Percentiles rank a stretch among this genome's conserved stretches.
Evolutionary conservation across 2,329 filamentous ascomycete genomes (phyloP).

Genomic region (Exophiala sp.): DNA sequence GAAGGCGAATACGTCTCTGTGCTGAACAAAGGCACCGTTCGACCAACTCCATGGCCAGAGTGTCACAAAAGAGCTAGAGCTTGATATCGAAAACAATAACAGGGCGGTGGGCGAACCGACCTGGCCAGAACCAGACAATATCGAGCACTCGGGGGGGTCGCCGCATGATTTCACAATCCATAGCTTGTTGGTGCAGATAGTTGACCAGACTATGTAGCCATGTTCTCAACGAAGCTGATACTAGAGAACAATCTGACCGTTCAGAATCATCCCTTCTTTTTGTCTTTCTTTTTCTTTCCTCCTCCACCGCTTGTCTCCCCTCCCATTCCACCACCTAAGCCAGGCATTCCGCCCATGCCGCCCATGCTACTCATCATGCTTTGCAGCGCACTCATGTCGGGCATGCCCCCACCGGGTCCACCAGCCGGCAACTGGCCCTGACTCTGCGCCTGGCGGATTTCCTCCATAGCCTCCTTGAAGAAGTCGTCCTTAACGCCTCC

Average conservation of each 20-base stretch:
- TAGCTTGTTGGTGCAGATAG: too few species aligned
- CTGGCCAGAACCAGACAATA: too few species aligned
- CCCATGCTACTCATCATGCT: conserved; percentile 28
- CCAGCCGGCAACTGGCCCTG: conserved; percentile 40
- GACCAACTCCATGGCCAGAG: too few species aligned
- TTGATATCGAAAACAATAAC: too few species aligned
- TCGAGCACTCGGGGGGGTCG: too few species aligned
- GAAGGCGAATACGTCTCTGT: too few species aligned
- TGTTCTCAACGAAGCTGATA: background rate
- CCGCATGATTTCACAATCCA: too few species aligned
- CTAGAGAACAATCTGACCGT: background rate
- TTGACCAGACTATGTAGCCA: too few species aligned
- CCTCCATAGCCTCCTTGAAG: conserved; percentile 93
- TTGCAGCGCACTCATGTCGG: conserved; percentile 27
- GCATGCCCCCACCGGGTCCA: conserved; percentile 37
- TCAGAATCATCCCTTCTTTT: conserved; percentile 22
- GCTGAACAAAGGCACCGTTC: too few species aligned
- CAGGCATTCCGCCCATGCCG: conserved; percentile 24
- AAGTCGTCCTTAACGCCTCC: conserved; percentile 92
- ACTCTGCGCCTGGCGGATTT: conserved; percentile 60
- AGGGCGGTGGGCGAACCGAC: too few species aligned
- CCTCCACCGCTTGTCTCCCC: conserved; percentile 13
- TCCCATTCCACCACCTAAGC: conserved; percentile 11
- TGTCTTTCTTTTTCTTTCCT: conserved; percentile 27
- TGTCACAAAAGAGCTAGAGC: too few species aligned